Percentiles rank a stretch among this genome's conserved stretches.
phyloP scores from a whole-genome alignment of 1,284 basidiomycete species.

The Trichosporon sp. region DNA sequence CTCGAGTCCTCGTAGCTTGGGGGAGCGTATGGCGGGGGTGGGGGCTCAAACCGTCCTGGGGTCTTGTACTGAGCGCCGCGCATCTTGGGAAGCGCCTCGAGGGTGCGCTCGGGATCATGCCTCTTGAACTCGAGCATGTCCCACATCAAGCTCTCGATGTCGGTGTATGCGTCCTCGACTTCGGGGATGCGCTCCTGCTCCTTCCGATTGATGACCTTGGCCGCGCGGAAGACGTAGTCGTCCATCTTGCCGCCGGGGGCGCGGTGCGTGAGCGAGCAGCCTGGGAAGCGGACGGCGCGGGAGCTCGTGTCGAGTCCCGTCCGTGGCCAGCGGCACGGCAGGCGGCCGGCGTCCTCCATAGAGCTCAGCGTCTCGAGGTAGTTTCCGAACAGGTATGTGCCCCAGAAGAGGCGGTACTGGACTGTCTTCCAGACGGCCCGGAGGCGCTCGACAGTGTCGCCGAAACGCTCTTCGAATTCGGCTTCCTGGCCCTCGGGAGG shows the following conservation, averaged over 20 bases:
- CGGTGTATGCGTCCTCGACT: neutral
- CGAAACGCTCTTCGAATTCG: neutral
- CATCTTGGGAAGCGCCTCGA: neutral
- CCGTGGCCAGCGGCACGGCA: neutral
- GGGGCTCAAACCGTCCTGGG: neutral
- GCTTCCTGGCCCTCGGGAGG: neutral
- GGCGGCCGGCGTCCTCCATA: neutral
- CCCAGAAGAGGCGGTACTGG: neutral
- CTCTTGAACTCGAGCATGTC: neutral
- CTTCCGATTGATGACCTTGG: neutral
- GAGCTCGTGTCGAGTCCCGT: neutral
- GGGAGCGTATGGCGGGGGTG: neutral
- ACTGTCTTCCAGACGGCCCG: neutral
- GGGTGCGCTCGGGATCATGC: neutral
- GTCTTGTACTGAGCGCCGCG: neutral
- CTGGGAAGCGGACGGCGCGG: neutral
- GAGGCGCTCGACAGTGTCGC: neutral
- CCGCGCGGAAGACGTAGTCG: neutral
- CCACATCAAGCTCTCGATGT: neutral
- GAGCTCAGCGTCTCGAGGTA: neutral
- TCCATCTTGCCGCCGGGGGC: neutral
- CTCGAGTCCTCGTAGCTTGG: neutral
- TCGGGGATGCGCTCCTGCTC: neutral
- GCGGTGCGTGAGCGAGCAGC: neutral
- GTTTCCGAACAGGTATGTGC: neutral